A percentile compares a stretch with the other conserved stretches of the same genome.
phyloP scores from a whole-genome alignment of 208 protist species.

The Acanthamoeba triangularis region DNA sequence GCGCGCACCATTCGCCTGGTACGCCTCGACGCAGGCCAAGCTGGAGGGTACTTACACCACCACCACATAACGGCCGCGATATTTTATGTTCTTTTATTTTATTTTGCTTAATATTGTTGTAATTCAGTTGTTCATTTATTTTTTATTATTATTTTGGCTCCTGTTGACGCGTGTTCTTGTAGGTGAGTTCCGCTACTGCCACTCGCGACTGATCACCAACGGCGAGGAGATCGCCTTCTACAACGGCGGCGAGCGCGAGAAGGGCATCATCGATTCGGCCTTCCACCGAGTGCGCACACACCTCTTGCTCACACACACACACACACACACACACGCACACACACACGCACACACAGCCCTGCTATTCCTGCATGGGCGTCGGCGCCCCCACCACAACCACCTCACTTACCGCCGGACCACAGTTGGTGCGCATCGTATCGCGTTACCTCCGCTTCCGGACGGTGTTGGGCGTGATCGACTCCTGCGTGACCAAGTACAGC shows the following conservation, averaged over 20 bases:
- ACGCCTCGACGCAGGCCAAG: conserved; percentile 40
- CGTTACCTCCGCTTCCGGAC: conserved; percentile 24
- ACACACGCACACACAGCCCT: too few species aligned
- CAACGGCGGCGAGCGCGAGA: conserved; percentile 46
- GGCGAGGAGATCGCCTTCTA: conserved; percentile 84
- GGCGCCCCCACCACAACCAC: too few species aligned
- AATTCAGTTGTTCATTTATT: too few species aligned
- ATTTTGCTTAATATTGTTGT: too few species aligned
- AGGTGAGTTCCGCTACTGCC: conserved; percentile 47
- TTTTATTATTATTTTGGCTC: too few species aligned
- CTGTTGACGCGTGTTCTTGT: background rate
- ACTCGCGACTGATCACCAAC: conserved; percentile 59
- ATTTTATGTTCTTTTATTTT: too few species aligned
- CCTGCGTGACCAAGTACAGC: conserved; percentile 50
- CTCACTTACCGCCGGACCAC: too few species aligned
- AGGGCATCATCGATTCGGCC: conserved; percentile 17
- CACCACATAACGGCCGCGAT: too few species aligned
- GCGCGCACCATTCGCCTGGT: conserved; percentile 37
- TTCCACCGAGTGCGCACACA: conserved; percentile 7
- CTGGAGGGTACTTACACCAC: conserved; percentile 9
- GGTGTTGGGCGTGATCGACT: conserved; percentile 17
- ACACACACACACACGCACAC: too few species aligned
- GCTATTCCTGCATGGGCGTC: too few species aligned
- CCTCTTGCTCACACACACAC: too few species aligned
- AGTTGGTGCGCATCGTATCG: conserved; percentile 7